A percentile compares a stretch with the other conserved stretches of the same genome.
Evolutionary conservation across 768 basidiomycete genomes (phyloP).

Genomic region (Pleurotus pulmonarius): DNA sequence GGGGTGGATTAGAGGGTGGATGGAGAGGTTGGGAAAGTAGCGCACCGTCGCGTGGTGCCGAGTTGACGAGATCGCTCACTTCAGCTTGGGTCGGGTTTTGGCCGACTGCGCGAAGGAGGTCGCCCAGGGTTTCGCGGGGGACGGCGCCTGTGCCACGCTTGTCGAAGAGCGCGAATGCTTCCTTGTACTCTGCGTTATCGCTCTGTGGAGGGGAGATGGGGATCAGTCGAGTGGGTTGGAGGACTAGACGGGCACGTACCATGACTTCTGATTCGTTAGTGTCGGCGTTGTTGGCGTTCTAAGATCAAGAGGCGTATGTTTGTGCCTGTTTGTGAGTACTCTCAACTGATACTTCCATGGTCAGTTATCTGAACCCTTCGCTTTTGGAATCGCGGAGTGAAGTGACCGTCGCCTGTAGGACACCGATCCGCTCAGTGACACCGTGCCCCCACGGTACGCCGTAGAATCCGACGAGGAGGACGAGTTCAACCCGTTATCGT

Average conservation of each 20-base stretch:
- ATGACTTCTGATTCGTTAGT: no score
- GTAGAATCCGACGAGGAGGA: conserved; percentile 72
- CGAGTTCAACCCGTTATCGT: conserved; percentile 44
- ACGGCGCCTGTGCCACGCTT: conserved; percentile 93
- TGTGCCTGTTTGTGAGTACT: background rate
- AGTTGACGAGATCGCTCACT: conserved; percentile 74
- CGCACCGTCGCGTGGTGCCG: conserved; percentile 75
- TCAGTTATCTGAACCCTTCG: no score
- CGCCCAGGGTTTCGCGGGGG: conserved; percentile 84
- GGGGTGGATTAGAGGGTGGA: background rate
- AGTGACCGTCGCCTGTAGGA: conserved; percentile 28
- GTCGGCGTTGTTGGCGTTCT: no score
- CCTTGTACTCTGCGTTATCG: conserved; percentile 80
- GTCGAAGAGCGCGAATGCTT: conserved; percentile 97
- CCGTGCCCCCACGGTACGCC: conserved; percentile 54
- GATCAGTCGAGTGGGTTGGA: no score
- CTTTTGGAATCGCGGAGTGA: no score
- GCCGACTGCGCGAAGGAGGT: conserved; percentile 88
- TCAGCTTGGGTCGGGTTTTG: conserved; percentile 99
- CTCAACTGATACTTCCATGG: no score
- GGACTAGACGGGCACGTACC: background rate
- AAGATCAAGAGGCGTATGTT: background rate
- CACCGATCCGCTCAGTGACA: conserved; percentile 52
- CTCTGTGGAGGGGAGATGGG: conserved; percentile 22
- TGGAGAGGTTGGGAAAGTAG: background rate